These are phyloP conservation scores for Dendrothele bispora DNA, from an alignment of 768 basidiomycete genomes.

Conservation along the genomic window DNA sequence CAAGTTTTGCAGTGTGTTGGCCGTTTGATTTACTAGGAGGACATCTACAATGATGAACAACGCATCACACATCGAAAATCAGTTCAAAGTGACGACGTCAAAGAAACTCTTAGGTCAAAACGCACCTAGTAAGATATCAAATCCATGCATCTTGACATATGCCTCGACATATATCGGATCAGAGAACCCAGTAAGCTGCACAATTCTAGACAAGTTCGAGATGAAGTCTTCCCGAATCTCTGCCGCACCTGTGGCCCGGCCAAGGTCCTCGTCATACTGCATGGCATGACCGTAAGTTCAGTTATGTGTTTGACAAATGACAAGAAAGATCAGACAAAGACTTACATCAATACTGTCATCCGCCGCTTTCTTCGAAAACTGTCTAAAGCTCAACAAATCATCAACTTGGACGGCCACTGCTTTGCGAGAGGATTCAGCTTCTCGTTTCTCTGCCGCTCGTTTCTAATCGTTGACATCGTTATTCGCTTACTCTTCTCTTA, in stretches of 20 bases:
- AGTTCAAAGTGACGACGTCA: no score
- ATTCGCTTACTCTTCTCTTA: no score
- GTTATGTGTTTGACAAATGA: slow-evolving; percentile 6
- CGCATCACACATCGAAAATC: background rate
- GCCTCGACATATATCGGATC: slow-evolving; percentile 99
- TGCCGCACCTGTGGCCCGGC: slow-evolving; percentile 81
- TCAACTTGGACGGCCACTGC: slow-evolving; percentile 84
- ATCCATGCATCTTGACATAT: slow-evolving; percentile 95
- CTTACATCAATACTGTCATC: slow-evolving; percentile 77
- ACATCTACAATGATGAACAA: slow-evolving; percentile 61
- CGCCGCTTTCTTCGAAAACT: slow-evolving; percentile 89
- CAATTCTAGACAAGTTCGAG: slow-evolving; percentile 89
- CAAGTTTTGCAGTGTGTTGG: slow-evolving; percentile 92
- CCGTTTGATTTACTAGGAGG: slow-evolving; percentile 93
- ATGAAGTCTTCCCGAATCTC: slow-evolving; percentile 91
- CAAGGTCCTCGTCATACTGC: slow-evolving; percentile 88
- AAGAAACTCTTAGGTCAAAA: background rate
- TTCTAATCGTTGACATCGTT: slow-evolving; percentile 47
- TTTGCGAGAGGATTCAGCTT: slow-evolving; percentile 66
- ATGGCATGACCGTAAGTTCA: no score
- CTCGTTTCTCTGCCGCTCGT: slow-evolving; percentile 89
- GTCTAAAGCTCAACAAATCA: slow-evolving; percentile 88
- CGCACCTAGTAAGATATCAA: slow-evolving; percentile 90
- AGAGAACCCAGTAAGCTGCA: slow-evolving; percentile 97
- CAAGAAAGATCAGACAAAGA: slow-evolving; percentile 9